Evolutionary conservation across 2,329 filamentous ascomycete species (phyloP).

Genomic region (Chalaropsis ovoidea): DNA sequence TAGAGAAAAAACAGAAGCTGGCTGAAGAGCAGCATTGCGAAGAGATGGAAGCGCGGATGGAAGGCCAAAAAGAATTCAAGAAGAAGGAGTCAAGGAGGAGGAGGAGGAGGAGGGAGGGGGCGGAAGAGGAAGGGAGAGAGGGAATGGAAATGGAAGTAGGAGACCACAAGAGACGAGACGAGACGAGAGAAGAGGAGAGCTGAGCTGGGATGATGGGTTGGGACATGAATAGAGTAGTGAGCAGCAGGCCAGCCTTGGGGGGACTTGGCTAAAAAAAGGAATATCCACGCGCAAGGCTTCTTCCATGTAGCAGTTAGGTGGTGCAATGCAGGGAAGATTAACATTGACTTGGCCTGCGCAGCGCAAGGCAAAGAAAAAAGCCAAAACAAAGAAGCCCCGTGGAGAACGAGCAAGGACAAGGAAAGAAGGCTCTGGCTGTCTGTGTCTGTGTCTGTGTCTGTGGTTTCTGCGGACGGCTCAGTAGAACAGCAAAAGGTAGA

Average conservation of each 20-base stretch:
- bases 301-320: conserved; percentile 19
- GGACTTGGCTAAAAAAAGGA: conserved; percentile 10
- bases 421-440: not conserved
- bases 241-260: conserved; percentile 5
- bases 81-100: conserved; percentile 8
- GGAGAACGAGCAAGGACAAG: not conserved
- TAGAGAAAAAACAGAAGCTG: conserved; percentile 2
- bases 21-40: not conserved
- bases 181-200: not conserved
- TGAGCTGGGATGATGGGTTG: conserved; percentile 14
- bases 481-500: not conserved
- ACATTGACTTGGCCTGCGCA: not conserved
- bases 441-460: not conserved
- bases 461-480: not conserved
- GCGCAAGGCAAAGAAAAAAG: not conserved
- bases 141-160: conserved; percentile 7
- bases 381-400: conserved; percentile 8
- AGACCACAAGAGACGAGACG: not conserved
- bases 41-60: not conserved
- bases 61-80: not conserved
- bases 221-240: not conserved
- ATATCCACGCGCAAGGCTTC: conserved; percentile 20
- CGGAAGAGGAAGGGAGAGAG: conserved; percentile 8
- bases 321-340: conserved; percentile 16
- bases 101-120: not conserved